Conservation (phyloP, 495 filamentous ascomycete genomes). For the Peziza echinospora region DNA sequence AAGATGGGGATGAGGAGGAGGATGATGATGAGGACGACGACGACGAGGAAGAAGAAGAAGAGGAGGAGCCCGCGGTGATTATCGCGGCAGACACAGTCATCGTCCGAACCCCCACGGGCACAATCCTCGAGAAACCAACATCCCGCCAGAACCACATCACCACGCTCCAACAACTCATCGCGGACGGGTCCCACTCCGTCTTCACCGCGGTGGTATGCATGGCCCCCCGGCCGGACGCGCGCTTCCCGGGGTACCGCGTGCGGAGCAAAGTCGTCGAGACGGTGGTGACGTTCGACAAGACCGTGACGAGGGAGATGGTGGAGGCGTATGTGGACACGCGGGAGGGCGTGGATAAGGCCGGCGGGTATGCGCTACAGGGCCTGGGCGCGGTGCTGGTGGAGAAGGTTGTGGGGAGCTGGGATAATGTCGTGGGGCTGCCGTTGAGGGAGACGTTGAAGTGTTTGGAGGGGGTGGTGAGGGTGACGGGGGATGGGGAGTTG, state of each 20-base stretch:
- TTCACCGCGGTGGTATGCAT: conserved; percentile 66
- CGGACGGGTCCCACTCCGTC: no score
- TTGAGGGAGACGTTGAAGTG: conserved; percentile 56
- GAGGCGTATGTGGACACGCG: conserved; percentile 66
- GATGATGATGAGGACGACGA: no score
- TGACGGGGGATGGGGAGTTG: conserved; percentile 19
- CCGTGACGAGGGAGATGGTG: conserved; percentile 61
- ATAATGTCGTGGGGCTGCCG: conserved; percentile 94
- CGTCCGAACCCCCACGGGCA: conserved; percentile 45
- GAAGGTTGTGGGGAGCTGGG: conserved; percentile 66
- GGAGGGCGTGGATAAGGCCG: conserved; percentile 90
- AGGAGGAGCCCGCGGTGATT: conserved; percentile 63
- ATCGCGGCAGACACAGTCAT: conserved; percentile 86
- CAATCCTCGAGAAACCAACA: conserved; percentile 74
- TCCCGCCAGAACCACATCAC: conserved; percentile 55
- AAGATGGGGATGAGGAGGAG: no score
- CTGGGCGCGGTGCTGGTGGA: conserved; percentile 69
- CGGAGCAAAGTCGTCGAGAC: conserved; percentile 75
- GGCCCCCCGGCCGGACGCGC: conserved; percentile 51
- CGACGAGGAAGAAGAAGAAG: no score
- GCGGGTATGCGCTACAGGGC: conserved; percentile 86
- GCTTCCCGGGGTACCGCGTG: conserved; percentile 65
- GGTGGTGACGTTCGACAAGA: conserved; percentile 50
- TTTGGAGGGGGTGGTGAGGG: conserved; percentile 46
- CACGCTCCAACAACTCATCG: conserved; percentile 70